Base-by-base conservation (phyloP, 495 filamentous ascomycete genomes). In the Hypoxylon lienhwacheense region DNA sequence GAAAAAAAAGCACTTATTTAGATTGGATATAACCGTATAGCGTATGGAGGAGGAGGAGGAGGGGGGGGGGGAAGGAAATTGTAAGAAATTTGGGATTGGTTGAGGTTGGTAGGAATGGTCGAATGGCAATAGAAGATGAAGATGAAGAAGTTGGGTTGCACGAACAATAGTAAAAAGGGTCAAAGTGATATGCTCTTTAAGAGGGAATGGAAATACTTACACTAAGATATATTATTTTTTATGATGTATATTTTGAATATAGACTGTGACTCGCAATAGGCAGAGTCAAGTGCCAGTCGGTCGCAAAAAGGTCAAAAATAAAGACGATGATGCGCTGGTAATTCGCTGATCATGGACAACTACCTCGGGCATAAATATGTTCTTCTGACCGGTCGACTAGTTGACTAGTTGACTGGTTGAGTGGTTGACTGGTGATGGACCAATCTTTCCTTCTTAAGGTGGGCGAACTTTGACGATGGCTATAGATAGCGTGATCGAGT, bases 101-200 rank as follows among this genome's bases (percentile, higher is more conserved):
- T 21, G 26, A 32, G 10, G 25, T 8, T 17, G 14, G 11, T 44
- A n/a, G 25, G 24, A 44, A 44, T 29, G 17, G 40, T 31, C 19
- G 24, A 44, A 15, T 15, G 40, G 24, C 29, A 44, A 17, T 47
- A 26, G 28, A 33, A n/a, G 26, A 39, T 29, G 25, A 34, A 34
- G 34, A 53, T 16, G 12, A 21, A 36, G 21, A 40, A 53, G 59
- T 63, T 46, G 53, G 53, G 59, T 63, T 58, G 59, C 53, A 61
- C 52, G 47, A 45, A 61, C 58, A 55, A 46, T 52, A 17, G 47
- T 36, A 55, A n/a, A n/a, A 40, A 41, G 19, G 47, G 33, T 46
- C 5, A 22, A 40, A 28, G n/a, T n/a, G n/a, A n/a, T n/a, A n/a
- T n/a, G n/a, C n/a, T n/a, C n/a, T n/a, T n/a, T n/a, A n/a, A n/a